A percentile compares a stretch with the other conserved stretches of the same genome.
Conservation (phyloP, 2,329 filamentous ascomycete species). For the Juglanconis juglandina region DNA sequence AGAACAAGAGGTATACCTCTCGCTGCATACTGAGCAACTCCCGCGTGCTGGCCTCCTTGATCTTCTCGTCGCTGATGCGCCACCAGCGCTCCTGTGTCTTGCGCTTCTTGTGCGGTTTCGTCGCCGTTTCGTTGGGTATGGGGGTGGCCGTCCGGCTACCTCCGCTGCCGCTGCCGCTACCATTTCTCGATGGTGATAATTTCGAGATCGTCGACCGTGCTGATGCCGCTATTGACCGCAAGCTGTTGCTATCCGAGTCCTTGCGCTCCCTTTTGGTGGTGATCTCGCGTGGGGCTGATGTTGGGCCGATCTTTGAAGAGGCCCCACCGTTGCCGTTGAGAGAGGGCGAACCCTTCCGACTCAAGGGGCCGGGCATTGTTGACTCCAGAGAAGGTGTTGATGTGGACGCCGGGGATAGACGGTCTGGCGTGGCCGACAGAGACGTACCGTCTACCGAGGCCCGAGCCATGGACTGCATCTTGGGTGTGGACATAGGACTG, state of each 20-base stretch:
- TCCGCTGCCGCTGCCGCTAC: slow-evolving; percentile 27
- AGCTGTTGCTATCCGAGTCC: slow-evolving; percentile 47
- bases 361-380: slow-evolving; percentile 12
- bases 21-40: slow-evolving; percentile 92
- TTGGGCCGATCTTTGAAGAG: slow-evolving; percentile 7
- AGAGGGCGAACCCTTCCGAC: slow-evolving; percentile 1
- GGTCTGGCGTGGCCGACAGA: slow-evolving; percentile 44
- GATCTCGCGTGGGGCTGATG: slow-evolving; percentile 27
- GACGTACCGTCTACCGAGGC: slow-evolving; percentile 35
- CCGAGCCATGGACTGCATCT: slow-evolving; percentile 29
- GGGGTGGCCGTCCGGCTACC: slow-evolving; percentile 19
- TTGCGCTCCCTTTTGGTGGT: slow-evolving; percentile 29
- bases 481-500: slow-evolving; percentile 49
- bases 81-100: slow-evolving; percentile 79
- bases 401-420: slow-evolving; percentile 33
- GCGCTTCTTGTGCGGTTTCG: slow-evolving; percentile 38
- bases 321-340: slow-evolving; percentile 4
- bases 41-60: slow-evolving; percentile 87
- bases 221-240: slow-evolving; percentile 55
- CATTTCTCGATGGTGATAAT: slow-evolving; percentile 37
- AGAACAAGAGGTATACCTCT: slow-evolving; percentile 95
- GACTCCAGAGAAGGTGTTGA: slow-evolving; percentile 17
- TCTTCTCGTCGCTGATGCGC: slow-evolving; percentile 95
- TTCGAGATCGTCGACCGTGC: slow-evolving; percentile 52
- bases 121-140: slow-evolving; percentile 21